Evolutionary conservation across 176 grass and related monocot species (phyloP), one percentile per base, ranked within the genome.

Genomic region (Tillandsia leiboldiana): DNA sequence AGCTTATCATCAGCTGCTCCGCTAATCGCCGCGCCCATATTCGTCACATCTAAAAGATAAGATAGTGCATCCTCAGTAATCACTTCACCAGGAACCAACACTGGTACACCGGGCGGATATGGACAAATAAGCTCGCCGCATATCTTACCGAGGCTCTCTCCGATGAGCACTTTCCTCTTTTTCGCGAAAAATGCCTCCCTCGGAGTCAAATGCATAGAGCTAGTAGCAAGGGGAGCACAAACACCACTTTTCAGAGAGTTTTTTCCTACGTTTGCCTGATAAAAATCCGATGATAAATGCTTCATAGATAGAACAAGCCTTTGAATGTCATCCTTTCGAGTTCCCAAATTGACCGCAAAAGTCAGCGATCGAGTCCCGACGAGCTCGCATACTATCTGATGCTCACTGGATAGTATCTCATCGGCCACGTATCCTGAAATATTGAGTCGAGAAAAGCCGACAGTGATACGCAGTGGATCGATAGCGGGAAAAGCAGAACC

Each of bases 101-200:
- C 73, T 3, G 83, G 83, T 71, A 96, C 92, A 69, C 89, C 93
- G 9, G 88, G 89, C 66, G 93, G 93, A 53, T 96, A 92, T 2
- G 89, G 89, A 64, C 79, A 92, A 12, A 96, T 77, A 67, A 96
- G 75, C 72, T 96, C 93, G 50, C 93, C 93, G 72, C 86, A 89
- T 26, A 96, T 92, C 70, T 85, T n/a, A 8, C 83, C 86, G 65
- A 92, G 26, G 70, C 93, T 87, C 26, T 92, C 79, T 67, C 84
- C 71, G 53, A 79, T 76, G 67, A 20, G 12, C 51, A 87, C 74
- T 71, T 51, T 82, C 68, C 58, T 89, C 61, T 96, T 96, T 73
- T 83, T 85, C 61, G 78, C 70, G 79, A 92, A 92, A 72, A 96
- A 92, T 10, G 88, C 83, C 28, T 87, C 83, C 83, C 93, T 83